phyloP scores from a whole-genome alignment of 2,329 filamentous ascomycete species.

The Fusarium austroafricanum region DNA sequence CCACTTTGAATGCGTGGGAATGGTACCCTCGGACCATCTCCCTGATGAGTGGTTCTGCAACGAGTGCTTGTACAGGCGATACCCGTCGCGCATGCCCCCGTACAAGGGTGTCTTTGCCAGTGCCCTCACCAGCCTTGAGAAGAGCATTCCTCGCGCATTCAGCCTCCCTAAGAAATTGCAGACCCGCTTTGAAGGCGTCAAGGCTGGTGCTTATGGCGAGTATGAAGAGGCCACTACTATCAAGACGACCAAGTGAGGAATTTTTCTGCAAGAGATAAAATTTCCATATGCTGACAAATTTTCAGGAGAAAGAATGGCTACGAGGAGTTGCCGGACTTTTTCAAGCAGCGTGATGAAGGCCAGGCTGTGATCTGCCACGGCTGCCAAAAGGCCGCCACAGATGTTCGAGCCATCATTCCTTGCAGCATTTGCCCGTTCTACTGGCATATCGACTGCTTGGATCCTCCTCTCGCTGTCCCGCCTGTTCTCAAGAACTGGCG shows the following conservation, averaged over 20 bases:
- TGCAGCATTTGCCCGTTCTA: slow-evolving; percentile 85
- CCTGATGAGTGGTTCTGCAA: slow-evolving; percentile 90
- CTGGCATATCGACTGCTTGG: slow-evolving; percentile 94
- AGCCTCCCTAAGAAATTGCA: slow-evolving; percentile 77
- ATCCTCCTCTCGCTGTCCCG: slow-evolving; percentile 83
- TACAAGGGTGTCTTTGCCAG: slow-evolving; percentile 69
- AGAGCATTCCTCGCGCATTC: slow-evolving; percentile 78
- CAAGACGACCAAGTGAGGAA: slow-evolving; percentile 73
- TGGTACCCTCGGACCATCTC: slow-evolving; percentile 74
- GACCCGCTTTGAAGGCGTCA: slow-evolving; percentile 82
- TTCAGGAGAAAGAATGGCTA: slow-evolving; percentile 65
- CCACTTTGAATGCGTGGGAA: slow-evolving; percentile 89
- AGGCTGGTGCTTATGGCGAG: slow-evolving; percentile 79
- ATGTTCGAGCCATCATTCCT: slow-evolving; percentile 77
- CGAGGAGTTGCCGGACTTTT: slow-evolving; percentile 74
- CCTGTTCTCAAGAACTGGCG: slow-evolving; percentile 84
- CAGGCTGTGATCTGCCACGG: slow-evolving; percentile 80
- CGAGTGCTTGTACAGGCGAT: slow-evolving; percentile 68
- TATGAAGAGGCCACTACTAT: slow-evolving; percentile 76
- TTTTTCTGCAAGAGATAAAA: background rate
- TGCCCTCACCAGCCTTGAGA: slow-evolving; percentile 73
- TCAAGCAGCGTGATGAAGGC: slow-evolving; percentile 78
- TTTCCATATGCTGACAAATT: slow-evolving; percentile 12
- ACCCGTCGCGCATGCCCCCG: slow-evolving; percentile 58
- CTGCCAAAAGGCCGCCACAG: slow-evolving; percentile 75